Base-by-base conservation (phyloP, 2,329 filamentous ascomycete species). In the Chaetomiaceae sp. region DNA sequence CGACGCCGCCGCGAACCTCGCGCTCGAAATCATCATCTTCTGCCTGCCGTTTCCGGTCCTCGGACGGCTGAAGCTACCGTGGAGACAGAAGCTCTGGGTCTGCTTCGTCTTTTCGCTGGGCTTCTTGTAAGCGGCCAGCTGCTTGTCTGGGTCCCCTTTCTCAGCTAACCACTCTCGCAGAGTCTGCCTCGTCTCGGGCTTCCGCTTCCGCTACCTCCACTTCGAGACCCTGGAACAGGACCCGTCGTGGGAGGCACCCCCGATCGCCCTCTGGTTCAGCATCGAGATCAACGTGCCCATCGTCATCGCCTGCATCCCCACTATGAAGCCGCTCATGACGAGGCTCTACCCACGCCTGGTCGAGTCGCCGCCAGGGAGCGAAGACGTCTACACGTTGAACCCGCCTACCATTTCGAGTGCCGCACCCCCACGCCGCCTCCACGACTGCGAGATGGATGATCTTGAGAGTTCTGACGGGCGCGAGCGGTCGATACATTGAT, bases 31-130 rank as follows among this genome's bases (percentile, higher is more conserved):
- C 11, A 9, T 51, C 39, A 54, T 58, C 12, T 50, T 56, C 9
- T 33, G 27, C 8, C 23, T 60, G 29, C 58, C 58, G 25, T 17
- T 59, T 2, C 55, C 58, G 2, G 45, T 54, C 19, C 20, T 59
- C 34, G 34, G 44, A n/a, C 31, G 29, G 8, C 45, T 59, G 47
- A 58, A 23, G 27, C 48, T 56, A 22, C 50, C 52, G 11, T 29
- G 34, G 40, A 36, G 51, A 23, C 53, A 59, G 27, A 59, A 54
- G 42, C 20, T 51, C 3, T 59, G 58, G 58, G 25, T 59, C 4
- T 52, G 40, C 29, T 29, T 50, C 25, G 44, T 55, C n/a, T 56
- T 58, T 48, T 40, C 37, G 1, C 22, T 59, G 15, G 58, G 58
- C 1, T 53, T 58, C 31, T 36, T 53, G 58, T 59, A n/a, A 29